Base-by-base conservation (phyloP, 179 eudicot species). In the Amaranthus tricolor region DNA sequence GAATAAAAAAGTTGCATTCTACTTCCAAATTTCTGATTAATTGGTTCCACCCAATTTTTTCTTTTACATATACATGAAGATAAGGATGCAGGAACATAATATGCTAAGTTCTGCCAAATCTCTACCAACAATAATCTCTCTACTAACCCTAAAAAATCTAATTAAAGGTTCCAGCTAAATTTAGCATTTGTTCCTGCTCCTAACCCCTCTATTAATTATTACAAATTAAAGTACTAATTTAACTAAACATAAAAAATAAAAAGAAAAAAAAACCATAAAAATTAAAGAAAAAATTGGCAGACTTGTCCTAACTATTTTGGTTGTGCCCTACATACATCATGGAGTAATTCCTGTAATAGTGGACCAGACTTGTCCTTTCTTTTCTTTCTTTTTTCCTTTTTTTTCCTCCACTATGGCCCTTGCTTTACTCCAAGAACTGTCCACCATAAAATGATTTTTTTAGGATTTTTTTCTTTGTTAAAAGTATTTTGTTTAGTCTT, bases 161-260 rank as follows among this genome's bases (percentile, higher is more conserved):
- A 31, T 31, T 31, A 52, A 54, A 59, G 68, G n/a, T 57, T 74
- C 61, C 76, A 74, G 83, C 92, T 86, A 75, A 83, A 82, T 82
- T 83, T 83, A 84, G 88, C 87, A 84, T 80, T 67, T 84, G 89
- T 87, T 75, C 86, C 82, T 77, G 73, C 80, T 78, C 80, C 84
- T 83, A 73, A 57, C 68, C 62, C 59, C 63, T 40, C 55, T 68
- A 67, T 72, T 62, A 62, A 67, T 72, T 62, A 62, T 55, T 58
- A 73, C 80, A 76, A 31, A 31, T 31, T 31, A 74, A 57, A 52
- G 16, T 12, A 71, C 66, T 64, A 49, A 24, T 49, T 19, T 49
- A 47, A 48, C 40, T 13, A 64, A 63, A 56, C 52, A 44, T 6
- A 15, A 63, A 6, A 8, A 19, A 59, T 0, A 20, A 31, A 31